Evolutionary conservation across 2,329 filamentous ascomycete genomes (phyloP).

Genomic region (Penicillium griseofulvum): DNA sequence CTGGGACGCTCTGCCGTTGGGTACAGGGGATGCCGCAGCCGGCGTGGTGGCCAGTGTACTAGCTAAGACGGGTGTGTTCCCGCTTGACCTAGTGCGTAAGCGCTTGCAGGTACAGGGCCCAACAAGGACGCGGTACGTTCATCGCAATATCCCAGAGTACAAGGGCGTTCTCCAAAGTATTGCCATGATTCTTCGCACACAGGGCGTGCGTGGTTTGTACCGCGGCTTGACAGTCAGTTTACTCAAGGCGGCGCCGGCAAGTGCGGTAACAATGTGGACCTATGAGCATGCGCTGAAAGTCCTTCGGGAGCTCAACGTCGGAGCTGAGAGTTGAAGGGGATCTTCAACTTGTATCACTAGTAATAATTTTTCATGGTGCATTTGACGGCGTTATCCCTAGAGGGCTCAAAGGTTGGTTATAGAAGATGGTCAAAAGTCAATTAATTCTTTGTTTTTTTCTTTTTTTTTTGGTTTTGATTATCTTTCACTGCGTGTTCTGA

Average conservation of each 20-base stretch:
- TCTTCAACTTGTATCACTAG: not conserved
- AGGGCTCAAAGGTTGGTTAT: not conserved
- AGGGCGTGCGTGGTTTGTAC: conserved; percentile 80
- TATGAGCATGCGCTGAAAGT: conserved; percentile 73
- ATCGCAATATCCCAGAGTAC: conserved; percentile 86
- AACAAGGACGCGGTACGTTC: conserved; percentile 72
- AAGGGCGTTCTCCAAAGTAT: conserved; percentile 66
- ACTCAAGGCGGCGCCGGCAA: conserved; percentile 89
- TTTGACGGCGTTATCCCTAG: conserved; percentile 2
- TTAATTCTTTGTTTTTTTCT: not conserved
- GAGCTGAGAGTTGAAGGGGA: not conserved
- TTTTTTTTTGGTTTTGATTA: no score
- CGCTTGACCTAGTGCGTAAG: conserved; percentile 88
- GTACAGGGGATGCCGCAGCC: conserved; percentile 77
- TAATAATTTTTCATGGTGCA: conserved; percentile 1
- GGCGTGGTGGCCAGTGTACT: conserved; percentile 75
- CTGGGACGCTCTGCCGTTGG: conserved; percentile 58
- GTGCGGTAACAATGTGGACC: conserved; percentile 91
- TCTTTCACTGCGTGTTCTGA: not conserved
- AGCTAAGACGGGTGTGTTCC: conserved; percentile 88
- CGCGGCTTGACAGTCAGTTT: conserved; percentile 84
- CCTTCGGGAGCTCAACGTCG: conserved; percentile 47
- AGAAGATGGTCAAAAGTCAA: not conserved
- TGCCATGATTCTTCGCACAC: conserved; percentile 63
- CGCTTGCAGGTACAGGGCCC: conserved; percentile 93